Conservation (phyloP, 1,284 basidiomycete species). For the Cryptococcus sp. region DNA sequence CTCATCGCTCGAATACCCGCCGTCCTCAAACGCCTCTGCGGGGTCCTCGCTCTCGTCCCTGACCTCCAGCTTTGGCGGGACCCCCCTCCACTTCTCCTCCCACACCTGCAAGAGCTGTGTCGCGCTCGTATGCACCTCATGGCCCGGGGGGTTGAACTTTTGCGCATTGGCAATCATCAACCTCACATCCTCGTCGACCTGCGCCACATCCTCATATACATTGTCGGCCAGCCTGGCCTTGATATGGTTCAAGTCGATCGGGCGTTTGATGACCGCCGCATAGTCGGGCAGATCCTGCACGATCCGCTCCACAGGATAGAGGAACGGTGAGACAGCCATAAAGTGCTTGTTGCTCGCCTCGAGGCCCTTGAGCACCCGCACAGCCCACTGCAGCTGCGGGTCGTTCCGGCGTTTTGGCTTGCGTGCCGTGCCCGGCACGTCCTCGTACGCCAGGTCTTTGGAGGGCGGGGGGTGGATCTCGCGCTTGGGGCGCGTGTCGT, state of each 20-base stretch:
- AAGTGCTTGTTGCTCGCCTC: conserved; percentile 71
- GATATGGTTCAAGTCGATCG: conserved; percentile 92
- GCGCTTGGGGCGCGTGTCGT: conserved; percentile 76
- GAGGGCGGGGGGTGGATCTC: conserved; percentile 94
- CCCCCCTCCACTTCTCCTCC: conserved; percentile 80
- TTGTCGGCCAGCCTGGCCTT: conserved; percentile 71
- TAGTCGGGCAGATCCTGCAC: conserved; percentile 71
- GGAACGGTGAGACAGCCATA: conserved; percentile 75
- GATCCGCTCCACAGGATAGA: conserved; percentile 82
- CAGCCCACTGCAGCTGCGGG: conserved; percentile 79
- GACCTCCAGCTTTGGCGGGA: conserved; percentile 58
- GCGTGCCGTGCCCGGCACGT: conserved; percentile 52
- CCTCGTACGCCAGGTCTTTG: conserved; percentile 81
- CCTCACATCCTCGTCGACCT: conserved; percentile 87
- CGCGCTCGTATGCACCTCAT: conserved; percentile 79
- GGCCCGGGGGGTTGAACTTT: conserved; percentile 83
- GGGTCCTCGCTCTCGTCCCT: conserved; percentile 55
- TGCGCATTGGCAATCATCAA: conserved; percentile 93
- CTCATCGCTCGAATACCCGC: conserved; percentile 50
- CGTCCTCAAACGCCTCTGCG: conserved; percentile 50
- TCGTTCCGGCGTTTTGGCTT: conserved; percentile 60
- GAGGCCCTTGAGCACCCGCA: conserved; percentile 69
- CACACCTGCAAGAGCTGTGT: conserved; percentile 77
- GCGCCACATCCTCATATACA: conserved; percentile 69
- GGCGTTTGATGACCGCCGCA: conserved; percentile 82